phyloP scores from a whole-genome alignment of 352 stramenopile genomes.

The Pythium apleroticum region DNA sequence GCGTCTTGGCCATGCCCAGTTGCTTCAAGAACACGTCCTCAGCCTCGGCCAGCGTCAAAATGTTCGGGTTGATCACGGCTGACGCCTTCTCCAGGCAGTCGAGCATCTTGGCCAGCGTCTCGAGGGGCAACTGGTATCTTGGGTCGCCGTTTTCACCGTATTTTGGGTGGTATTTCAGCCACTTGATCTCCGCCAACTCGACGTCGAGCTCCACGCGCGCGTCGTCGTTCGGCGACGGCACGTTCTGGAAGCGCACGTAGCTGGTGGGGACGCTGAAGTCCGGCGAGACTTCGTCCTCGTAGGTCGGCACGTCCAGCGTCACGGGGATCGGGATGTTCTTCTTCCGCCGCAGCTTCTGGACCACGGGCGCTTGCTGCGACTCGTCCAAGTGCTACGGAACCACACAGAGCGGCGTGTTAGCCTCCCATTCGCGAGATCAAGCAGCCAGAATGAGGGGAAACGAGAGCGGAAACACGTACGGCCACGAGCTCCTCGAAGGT shows the following conservation, averaged over 20 bases:
- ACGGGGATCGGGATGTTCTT: constrained; percentile 88
- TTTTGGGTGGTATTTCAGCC: constrained; percentile 78
- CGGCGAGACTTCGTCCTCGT: constrained; percentile 61
- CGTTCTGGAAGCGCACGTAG: constrained; percentile 81
- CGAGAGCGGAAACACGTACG: constrained; percentile 32
- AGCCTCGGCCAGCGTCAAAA: constrained; percentile 70
- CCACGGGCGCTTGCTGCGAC: constrained; percentile 37
- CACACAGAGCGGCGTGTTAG: background rate
- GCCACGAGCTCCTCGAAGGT: constrained; percentile 78
- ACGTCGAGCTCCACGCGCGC: constrained; percentile 69
- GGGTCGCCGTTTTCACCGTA: constrained; percentile 83
- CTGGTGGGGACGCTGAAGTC: constrained; percentile 77
- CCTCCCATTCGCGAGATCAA: background rate
- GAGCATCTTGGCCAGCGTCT: constrained; percentile 79
- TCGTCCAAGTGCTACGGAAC: constrained; percentile 57
- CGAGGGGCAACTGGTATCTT: constrained; percentile 69
- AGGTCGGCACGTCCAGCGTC: constrained; percentile 62
- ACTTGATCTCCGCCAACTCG: constrained; percentile 86
- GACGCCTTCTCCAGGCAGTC: constrained; percentile 86
- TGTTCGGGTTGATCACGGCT: constrained; percentile 73
- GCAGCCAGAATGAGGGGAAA: background rate
- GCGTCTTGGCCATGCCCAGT: constrained; percentile 62
- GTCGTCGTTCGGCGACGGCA: constrained; percentile 47
- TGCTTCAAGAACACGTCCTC: constrained; percentile 75
- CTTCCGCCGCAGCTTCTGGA: constrained; percentile 53